A percentile compares a stretch with the other conserved stretches of the same genome.
Evolutionary conservation across 2,329 filamentous ascomycete genomes (phyloP).

Genomic region (Chrysosphaeria jannelii): DNA sequence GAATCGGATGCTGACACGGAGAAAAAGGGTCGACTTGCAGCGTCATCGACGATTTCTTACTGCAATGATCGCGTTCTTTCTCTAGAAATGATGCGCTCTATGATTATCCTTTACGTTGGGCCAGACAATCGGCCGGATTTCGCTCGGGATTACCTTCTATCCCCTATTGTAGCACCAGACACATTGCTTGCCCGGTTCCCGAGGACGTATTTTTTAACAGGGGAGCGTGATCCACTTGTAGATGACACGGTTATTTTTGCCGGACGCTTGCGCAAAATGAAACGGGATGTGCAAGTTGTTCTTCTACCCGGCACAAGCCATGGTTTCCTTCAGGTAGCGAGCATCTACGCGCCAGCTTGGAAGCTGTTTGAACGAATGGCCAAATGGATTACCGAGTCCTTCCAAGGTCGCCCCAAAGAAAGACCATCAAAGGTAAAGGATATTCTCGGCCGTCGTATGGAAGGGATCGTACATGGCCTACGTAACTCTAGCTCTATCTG

Average conservation of each 20-base stretch:
- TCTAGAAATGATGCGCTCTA: conserved; percentile 94
- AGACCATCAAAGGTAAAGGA: too few relatives aligned
- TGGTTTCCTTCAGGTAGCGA: conserved; percentile 77
- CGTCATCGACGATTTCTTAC: conserved; percentile 92
- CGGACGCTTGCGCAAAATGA: conserved; percentile 58
- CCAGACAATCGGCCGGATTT: conserved; percentile 86
- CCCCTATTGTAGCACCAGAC: conserved; percentile 70
- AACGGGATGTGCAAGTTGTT: conserved; percentile 44
- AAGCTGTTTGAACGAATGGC: conserved; percentile 54
- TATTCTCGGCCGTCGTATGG: too few relatives aligned
- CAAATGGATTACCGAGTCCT: not conserved
- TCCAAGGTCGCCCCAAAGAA: too few relatives aligned
- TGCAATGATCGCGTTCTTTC: conserved; percentile 87
- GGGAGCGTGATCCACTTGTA: conserved; percentile 79
- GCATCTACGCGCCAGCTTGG: conserved; percentile 72
- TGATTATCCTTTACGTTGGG: conserved; percentile 95
- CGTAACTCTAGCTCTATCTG: too few relatives aligned
- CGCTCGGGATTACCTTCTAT: conserved; percentile 66
- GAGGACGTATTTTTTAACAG: conserved; percentile 79
- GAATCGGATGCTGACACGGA: not conserved
- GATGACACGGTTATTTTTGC: conserved; percentile 96
- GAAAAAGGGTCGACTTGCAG: conserved; percentile 37
- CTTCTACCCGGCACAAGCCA: conserved; percentile 75
- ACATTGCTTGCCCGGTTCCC: conserved; percentile 60
- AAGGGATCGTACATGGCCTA: too few relatives aligned